Base-by-base conservation (phyloP, 2,329 filamentous ascomycete species). In the Colletotrichum shisoi region DNA sequence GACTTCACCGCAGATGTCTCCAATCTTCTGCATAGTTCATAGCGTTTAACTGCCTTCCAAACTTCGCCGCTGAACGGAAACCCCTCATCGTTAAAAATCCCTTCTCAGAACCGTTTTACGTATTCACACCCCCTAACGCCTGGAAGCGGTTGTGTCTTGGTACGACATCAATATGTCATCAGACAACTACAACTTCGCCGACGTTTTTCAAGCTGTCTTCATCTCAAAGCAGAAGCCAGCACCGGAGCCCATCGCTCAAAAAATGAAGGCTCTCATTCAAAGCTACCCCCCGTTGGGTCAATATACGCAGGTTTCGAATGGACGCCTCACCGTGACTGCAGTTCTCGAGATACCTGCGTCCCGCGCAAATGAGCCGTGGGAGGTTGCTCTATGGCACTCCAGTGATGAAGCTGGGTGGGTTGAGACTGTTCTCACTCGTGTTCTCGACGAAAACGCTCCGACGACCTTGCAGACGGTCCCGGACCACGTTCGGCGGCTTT, bases 211-310 rank as follows among this genome's bases (percentile, higher is more conserved):
- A 62, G 73, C 76, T 63, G 72, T 77, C 49, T 76, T 77, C 57
- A 72, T 80, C 45, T 75, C 79, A 31, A 77, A 77, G 62, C 79
- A 79, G 65, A 81, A 77, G 60, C 70, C 72, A 40, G 67, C 74
- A 45, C 74, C 75, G 31, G 62, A 68, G 31, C 59, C 69, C 37
- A 63, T 75, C 52, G 4, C 72, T 46, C 72, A 75, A 59, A 70
- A 67, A 2, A 82, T 81, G 78, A 76, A 76, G 7, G 74, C 76
- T 42, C 71, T 73, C 13, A 71, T 85, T 19, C 80, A 81, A 24
- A 83, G 82, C 67, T 89, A 88, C 73, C 94, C 94, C 13, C 87
- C 92, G 1, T 78, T 97, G 58, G 92, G 89, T 2, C 91, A 94
- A 74, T 84, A 91, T 27, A 93, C 92, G 1, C 82, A 86, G 56